Evolutionary conservation across 164 flowering plant genomes (phyloP), one percentile per base, ranked within the genome.

Genomic region (Annona squamosa): DNA sequence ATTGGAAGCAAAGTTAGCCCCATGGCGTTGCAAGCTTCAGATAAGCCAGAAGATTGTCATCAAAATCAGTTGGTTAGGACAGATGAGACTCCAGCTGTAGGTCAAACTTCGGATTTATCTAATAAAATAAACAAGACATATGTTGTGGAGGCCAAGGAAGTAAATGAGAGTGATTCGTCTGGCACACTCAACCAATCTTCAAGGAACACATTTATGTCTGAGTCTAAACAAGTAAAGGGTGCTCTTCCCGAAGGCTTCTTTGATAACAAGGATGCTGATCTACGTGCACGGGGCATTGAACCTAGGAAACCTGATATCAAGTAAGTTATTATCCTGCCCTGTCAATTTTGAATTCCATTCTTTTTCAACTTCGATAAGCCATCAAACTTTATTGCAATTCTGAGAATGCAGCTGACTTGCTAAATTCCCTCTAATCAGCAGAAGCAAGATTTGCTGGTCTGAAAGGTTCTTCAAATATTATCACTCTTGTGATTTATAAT

Each of bases 231-330:
- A 78, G 77, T 45, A 19, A 87, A 85, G 80, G 92, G 92, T 76
- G 88, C 86, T 68, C 87, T 92, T 43, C 99, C 98, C 70, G 90
- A 84, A 80, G 99, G 99, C 43, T 94, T 94, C 82, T 94, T 91
- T 82, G 99, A 94, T 78, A 84, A 90, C 84, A 91, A 91, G 79
- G 98, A 94, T 75, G 94, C 94, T 75, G 99, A 94, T 84, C 81
- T 91, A 66, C 96, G 88, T 75, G 99, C 99, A 43, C 97, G 94
- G 61, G 98, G 99, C 52, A 87, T 94, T 78, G 85, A 89, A 73
- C 94, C 82, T 72, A 91, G 91, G 59, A 94, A 92, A 82, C 81
- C 80, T 72, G 95, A 94, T 84, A 83, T 88, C 70, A 91, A 92
- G 99, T 94, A 80, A 82, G 95, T 79, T 79, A 19, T 1, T 46